phyloP scores from a whole-genome alignment of 1,284 basidiomycete genomes.

The Golubevia pallescens region DNA sequence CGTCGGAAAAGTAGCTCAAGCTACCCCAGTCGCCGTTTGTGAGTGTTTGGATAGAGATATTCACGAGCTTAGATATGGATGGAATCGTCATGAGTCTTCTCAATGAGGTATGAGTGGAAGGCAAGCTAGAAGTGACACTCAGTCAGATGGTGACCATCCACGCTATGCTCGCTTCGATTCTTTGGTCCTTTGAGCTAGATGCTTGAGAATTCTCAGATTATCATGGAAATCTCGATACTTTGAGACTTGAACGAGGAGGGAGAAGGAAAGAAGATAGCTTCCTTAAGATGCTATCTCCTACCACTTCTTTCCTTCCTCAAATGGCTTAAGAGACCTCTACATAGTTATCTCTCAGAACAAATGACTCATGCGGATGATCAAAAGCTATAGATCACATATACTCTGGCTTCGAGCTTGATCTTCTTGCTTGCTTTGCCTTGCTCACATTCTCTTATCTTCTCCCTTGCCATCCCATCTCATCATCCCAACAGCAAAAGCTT shows the following conservation, averaged over 20 bases:
- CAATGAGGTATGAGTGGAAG: too few relatives aligned
- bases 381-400: too few relatives aligned
- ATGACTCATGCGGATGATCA: too few relatives aligned
- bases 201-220: too few relatives aligned
- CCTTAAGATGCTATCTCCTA: too few relatives aligned
- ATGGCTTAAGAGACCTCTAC: too few relatives aligned
- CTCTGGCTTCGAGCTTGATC: constrained; percentile 1
- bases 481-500: constrained; percentile 79
- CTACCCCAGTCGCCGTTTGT: constrained; percentile 97
- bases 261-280: too few relatives aligned
- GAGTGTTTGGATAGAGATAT: constrained; percentile 65
- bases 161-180: not conserved
- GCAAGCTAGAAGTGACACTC: not conserved
- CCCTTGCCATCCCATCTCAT: constrained; percentile 3
- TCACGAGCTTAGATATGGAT: not conserved
- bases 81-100: too few relatives aligned
- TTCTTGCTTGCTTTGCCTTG: constrained; percentile 6
- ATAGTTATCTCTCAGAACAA: too few relatives aligned
- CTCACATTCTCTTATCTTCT: constrained; percentile 7
- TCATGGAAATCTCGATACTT: too few relatives aligned
- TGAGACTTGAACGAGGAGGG: too few relatives aligned
- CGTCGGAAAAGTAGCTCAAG: constrained; percentile 96
- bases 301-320: constrained; percentile 1
- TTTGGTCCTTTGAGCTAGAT: not conserved
- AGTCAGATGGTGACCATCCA: not conserved